phyloP scores from a whole-genome alignment of 2,329 filamentous ascomycete species.

The Calonectria pseudoreteaudii region DNA sequence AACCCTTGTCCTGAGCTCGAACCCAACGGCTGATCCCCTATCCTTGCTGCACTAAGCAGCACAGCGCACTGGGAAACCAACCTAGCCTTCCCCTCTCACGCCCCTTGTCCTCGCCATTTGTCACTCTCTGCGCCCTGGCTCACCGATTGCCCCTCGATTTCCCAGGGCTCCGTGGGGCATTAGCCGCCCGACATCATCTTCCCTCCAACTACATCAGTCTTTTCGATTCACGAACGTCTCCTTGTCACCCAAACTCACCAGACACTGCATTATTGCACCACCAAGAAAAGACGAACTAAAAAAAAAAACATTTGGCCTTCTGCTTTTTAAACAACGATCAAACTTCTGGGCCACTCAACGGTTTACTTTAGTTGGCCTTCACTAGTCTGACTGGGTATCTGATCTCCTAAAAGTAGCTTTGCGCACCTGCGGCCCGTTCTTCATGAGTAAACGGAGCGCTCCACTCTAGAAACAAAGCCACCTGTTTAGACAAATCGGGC shows the following conservation, averaged over 20 bases:
- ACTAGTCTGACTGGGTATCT: constrained; percentile 29
- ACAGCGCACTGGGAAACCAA: constrained; percentile 23
- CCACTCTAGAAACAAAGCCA: constrained; percentile 1
- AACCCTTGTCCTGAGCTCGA: constrained; percentile 24
- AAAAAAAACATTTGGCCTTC: not conserved
- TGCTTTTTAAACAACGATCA: not conserved
- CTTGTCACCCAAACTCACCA: constrained; percentile 8
- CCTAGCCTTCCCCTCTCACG: constrained; percentile 5
- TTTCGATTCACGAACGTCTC: constrained; percentile 7
- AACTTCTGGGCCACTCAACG: constrained; percentile 7
- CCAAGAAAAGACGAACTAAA: not conserved
- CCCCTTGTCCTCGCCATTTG: constrained; percentile 25
- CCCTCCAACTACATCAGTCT: constrained; percentile 12
- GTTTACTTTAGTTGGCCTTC: constrained; percentile 19
- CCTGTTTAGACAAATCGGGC: constrained; percentile 5
- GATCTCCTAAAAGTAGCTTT: constrained; percentile 25
- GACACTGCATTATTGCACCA: not conserved
- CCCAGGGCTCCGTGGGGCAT: constrained; percentile 18
- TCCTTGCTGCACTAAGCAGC: constrained; percentile 39
- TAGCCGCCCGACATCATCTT: constrained; percentile 15
- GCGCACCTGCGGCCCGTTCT: constrained; percentile 26
- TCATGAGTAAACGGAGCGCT: constrained; percentile 17
- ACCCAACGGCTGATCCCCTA: constrained; percentile 25
- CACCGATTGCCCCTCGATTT: constrained; percentile 15
- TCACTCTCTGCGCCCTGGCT: constrained; percentile 14